Conservation (phyloP, 2,329 filamentous ascomycete genomes). For the Biscogniauxia mediterranea region DNA sequence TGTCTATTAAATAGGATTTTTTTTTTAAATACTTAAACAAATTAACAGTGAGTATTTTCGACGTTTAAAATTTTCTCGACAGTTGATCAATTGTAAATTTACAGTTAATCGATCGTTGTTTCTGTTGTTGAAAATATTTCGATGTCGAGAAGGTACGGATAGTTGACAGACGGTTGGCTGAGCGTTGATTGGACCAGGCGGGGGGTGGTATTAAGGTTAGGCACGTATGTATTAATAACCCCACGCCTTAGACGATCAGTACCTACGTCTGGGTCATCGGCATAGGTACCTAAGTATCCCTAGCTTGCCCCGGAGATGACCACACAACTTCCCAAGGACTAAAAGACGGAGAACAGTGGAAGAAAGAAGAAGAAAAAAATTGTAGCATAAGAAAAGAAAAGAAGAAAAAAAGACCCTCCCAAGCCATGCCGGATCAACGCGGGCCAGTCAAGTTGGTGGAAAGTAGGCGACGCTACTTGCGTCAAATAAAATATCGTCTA, state of each 20-base stretch:
- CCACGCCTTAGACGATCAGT: neutral
- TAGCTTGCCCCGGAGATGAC: neutral
- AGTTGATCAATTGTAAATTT: no score
- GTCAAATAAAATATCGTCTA: neutral
- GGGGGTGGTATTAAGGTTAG: no score
- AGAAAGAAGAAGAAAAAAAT: neutral
- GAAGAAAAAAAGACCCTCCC: neutral
- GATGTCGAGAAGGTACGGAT: no score
- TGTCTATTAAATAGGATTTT: no score
- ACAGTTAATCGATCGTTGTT: no score
- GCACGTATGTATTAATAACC: neutral
- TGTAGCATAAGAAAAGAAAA: neutral
- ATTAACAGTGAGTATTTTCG: no score
- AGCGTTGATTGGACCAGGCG: no score
- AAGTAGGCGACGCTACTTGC: neutral
- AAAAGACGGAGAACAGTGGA: neutral
- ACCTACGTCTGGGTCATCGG: no score
- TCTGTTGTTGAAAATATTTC: no score
- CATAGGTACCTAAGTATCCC: neutral
- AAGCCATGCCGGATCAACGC: neutral
- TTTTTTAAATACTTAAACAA: no score
- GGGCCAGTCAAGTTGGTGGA: neutral
- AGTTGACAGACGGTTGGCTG: no score
- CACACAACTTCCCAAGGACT: neutral
- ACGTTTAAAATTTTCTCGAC: no score